These are phyloP conservation scores for Clohesyomyces aquaticus DNA, from an alignment of 495 filamentous ascomycete genomes.

Conservation along the genomic window DNA sequence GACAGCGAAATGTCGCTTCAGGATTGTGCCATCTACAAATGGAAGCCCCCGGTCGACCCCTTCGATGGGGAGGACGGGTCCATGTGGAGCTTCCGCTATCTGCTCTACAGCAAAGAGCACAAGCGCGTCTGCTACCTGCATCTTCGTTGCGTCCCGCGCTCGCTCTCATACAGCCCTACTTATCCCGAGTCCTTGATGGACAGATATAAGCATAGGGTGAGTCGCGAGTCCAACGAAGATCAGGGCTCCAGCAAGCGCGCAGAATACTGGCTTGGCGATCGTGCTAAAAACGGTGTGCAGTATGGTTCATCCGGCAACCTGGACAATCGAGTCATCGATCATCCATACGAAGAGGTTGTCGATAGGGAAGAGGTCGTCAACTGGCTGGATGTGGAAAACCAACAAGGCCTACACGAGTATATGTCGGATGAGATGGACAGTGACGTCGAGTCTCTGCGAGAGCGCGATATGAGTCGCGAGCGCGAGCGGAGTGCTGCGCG, in stretches of 20 bases:
- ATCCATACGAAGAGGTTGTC: constrained; percentile 34
- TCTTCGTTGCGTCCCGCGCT: constrained; percentile 74
- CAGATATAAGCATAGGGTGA: constrained; percentile 25
- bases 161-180: constrained; percentile 70
- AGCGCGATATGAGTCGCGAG: constrained; percentile 15
- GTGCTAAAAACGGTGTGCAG: constrained; percentile 41
- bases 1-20: constrained; percentile 89
- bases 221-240: constrained; percentile 37
- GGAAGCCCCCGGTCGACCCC: constrained; percentile 80
- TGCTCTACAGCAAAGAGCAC: constrained; percentile 91
- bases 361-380: constrained; percentile 32
- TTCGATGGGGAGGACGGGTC: constrained; percentile 80
- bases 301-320: constrained; percentile 28
- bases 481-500: neutral
- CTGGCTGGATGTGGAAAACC: constrained; percentile 11
- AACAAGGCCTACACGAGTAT: constrained; percentile 17
- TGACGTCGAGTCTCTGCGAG: constrained; percentile 38
- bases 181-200: constrained; percentile 37
- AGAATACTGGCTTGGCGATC: constrained; percentile 79
- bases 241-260: constrained; percentile 73
- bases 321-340: constrained; percentile 42
- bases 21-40: constrained; percentile 83
- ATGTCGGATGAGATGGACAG: constrained; percentile 31
- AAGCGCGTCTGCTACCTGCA: constrained; percentile 97
- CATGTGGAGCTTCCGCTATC: constrained; percentile 94